Evolutionary conservation across 2,329 filamentous ascomycete genomes (phyloP).

Genomic region (Daldinia sp.): DNA sequence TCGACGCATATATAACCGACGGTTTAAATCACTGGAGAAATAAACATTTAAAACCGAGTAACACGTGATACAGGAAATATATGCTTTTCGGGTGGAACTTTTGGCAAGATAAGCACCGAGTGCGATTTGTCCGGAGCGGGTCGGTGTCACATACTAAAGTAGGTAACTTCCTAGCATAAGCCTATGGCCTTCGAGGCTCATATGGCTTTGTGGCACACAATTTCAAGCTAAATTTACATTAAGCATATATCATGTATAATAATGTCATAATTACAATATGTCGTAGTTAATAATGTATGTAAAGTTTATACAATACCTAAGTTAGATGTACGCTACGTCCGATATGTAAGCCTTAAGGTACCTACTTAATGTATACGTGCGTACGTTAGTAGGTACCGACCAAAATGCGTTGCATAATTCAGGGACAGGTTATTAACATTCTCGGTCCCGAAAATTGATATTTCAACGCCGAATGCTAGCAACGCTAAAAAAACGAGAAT

Average conservation of each 20-base stretch:
- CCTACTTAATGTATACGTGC: not conserved
- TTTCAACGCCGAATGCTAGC: constrained; percentile 8
- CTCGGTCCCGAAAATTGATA: constrained; percentile 15
- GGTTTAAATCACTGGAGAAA: constrained; percentile 1
- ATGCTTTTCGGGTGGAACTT: constrained; percentile 8
- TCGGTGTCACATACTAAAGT: not conserved
- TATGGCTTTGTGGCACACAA: not conserved
- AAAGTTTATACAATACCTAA: no score
- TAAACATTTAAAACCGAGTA: not conserved
- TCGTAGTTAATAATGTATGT: no score
- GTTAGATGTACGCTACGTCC: no score
- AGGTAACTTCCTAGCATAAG: not conserved
- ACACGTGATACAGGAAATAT: constrained; percentile 16
- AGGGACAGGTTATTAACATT: not conserved
- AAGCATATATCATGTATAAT: not conserved
- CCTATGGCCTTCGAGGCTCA: no score
- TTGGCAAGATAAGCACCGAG: constrained; percentile 1
- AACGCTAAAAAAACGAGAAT: constrained; percentile 21
- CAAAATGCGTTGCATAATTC: not conserved
- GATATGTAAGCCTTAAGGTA: not conserved
- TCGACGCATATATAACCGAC: constrained; percentile 22
- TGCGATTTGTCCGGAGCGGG: not conserved
- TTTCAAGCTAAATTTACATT: not conserved
- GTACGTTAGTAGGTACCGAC: not conserved
- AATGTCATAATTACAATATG: not conserved